These are phyloP conservation scores for Bacidia gigantensis DNA, from an alignment of 495 filamentous ascomycete species.

Conservation along the genomic window DNA sequence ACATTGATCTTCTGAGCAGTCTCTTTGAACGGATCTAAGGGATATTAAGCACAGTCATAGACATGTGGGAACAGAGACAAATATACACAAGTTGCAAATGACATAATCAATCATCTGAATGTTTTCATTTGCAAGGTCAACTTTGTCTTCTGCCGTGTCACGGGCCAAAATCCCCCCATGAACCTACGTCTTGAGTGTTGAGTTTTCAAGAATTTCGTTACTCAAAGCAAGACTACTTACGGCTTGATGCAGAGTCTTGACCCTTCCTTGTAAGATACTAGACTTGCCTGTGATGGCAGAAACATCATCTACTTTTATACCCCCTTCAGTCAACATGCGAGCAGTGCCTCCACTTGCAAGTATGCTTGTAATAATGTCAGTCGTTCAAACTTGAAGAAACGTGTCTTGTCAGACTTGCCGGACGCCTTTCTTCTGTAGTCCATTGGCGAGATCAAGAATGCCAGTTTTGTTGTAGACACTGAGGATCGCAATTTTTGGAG, in stretches of 20 bases:
- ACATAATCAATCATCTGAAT: conserved; percentile 97
- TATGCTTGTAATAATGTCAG: background rate
- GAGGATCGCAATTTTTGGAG: conserved; percentile 53
- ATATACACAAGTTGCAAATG: conserved; percentile 81
- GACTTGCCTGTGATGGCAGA: conserved; percentile 96
- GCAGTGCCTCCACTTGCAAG: conserved; percentile 6
- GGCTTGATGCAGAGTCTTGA: conserved; percentile 93
- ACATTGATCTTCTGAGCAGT: conserved; percentile 94
- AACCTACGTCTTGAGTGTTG: too few relatives aligned
- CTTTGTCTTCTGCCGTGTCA: conserved; percentile 82
- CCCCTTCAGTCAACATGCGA: background rate
- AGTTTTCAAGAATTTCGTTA: too few relatives aligned
- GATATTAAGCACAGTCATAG: background rate
- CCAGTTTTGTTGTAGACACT: conserved; percentile 99
- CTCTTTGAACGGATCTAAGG: conserved; percentile 68
- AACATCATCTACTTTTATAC: conserved; percentile 45
- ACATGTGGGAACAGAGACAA: background rate
- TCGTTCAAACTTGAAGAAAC: background rate
- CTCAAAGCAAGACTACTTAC: background rate
- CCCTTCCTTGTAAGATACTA: conserved; percentile 90
- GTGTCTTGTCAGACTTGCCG: conserved; percentile 24
- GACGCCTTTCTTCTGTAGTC: conserved; percentile 78
- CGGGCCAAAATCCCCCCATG: conserved; percentile 90
- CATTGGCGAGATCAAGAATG: conserved; percentile 88
- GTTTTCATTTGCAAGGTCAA: conserved; percentile 91